Base-by-base conservation (phyloP, 2,329 filamentous ascomycete genomes). In the Neonectria sp. region DNA sequence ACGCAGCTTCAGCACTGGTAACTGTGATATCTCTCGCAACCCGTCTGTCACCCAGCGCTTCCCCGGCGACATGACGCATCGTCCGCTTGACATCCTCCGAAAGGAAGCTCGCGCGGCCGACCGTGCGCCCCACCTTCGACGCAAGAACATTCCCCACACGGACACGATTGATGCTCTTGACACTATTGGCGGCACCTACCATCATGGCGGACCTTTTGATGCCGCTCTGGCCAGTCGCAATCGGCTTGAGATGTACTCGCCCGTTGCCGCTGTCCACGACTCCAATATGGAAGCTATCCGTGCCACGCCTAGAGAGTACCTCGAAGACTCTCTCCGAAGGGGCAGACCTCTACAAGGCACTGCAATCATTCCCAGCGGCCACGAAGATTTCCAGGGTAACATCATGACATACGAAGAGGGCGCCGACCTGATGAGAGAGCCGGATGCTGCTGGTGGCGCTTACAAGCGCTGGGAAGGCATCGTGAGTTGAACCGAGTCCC, bases 131-230 rank as follows among this genome's bases (percentile, higher is more conserved):
- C 86, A 93, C 55, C 87, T 86, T 73, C 92, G 91, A 77, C 88
- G 86, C 72, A 91, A 89, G 78, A 88, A 86, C 75, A 85, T 91
- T 74, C 86, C 92, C 17, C 88, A 91, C 29, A 88, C 93, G 2
- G 95, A 98, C 79, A 85, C 86, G 9, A 96, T 98, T 75, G 95
- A 98, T 79, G 84, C 85, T 6, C 89, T 98, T 1, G 95, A 97
- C 77, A 86, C 88, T n/a, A 80, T 86, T 46, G 88, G 88, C 57
- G 86, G 86, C 21, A 82, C 86, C 3, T 97, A 97, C 80, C 95
- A 98, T 79, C 95, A 98, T 75, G 93, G 92, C 70, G 95, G 95
- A 0, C 95, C 95, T 0, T 98, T 93, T 74, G 95, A 98, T 78
- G 94, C 95, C 11, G 92, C 93, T 2, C 86, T 94, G 59, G 85